Evolutionary conservation across 257 asterid species (phyloP), one percentile per base, ranked within the genome.

Genomic region (Solanum bulbocastanum): DNA sequence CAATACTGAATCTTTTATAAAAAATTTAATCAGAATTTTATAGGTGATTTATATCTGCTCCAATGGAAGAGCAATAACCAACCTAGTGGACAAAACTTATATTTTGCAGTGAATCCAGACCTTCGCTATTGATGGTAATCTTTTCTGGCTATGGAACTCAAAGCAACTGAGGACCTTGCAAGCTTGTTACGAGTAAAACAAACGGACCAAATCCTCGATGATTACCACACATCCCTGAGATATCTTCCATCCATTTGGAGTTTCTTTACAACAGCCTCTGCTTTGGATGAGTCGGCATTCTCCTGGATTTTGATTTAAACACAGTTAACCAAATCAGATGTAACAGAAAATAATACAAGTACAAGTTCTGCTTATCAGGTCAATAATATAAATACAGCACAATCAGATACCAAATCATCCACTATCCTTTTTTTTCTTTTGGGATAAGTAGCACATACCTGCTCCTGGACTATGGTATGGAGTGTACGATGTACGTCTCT

Each of bases 201-300:
- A 85, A 75, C 49, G 46, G 46, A 74, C 74, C 86, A 33, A 84
- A 6, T 20, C 83, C 79, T 33, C 5, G 8, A 18, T 40, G 58
- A 79, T 94, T 92, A 94, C 98, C 98, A 94, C 62, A 94, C 96
- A 52, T 94, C 98, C 93, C 98, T 93, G 87, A 93, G 91, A 88
- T 94, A 94, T 68, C 98, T 90, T 68, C 98, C 98, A 85, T 94
- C 94, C 92, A 91, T 93, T 87, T 94, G 98, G 88, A 94, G 94
- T 89, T 93, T 91, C 91, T 94, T 94, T 89, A 94, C 98, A 36
- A 86, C 83, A 76, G 94, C 94, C 93, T 94, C 98, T 5, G 98
- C 94, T 91, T 92, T 89, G 10, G 98, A 81, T 68, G 95, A 91
- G 87, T 92, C 92, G 83, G 88, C 94, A 49, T 90, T 92, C 78